Conservation (phyloP, 2,329 filamentous ascomycete genomes). For the Triangularia verruculosa region DNA sequence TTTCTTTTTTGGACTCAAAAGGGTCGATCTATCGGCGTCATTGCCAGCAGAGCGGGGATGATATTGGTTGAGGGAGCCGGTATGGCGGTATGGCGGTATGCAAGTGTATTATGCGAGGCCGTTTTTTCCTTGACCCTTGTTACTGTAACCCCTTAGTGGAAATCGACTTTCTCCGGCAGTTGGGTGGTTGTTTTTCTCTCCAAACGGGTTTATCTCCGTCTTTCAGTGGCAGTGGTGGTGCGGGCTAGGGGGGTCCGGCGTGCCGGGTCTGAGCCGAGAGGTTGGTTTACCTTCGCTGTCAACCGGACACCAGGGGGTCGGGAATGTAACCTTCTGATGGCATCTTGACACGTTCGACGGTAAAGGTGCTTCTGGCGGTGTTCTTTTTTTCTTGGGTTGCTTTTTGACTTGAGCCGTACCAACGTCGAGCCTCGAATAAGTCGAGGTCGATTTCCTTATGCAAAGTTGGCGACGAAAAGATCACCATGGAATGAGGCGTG, state of each 20-base stretch:
- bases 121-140: conserved; percentile 1
- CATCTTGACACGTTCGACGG: no score
- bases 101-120: no score
- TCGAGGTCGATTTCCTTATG: neutral
- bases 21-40: neutral
- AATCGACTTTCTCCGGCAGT: neutral
- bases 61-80: neutral
- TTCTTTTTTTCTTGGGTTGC: neutral
- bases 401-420: neutral
- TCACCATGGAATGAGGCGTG: neutral
- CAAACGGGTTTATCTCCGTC: neutral
- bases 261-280: conserved; percentile 5
- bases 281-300: neutral
- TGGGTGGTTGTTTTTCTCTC: neutral
- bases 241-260: neutral
- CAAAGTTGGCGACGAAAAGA: neutral
- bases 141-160: neutral
- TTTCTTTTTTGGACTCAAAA: no score
- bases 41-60: neutral
- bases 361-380: neutral
- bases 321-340: neutral
- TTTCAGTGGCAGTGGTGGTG: neutral
- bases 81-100: neutral
- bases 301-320: neutral
- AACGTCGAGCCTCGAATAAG: neutral